A percentile compares a stretch with the other conserved stretches of the same genome.
These are phyloP conservation scores for Corylus avellana DNA, from an alignment of 306 rosid species.

Conservation along the genomic window DNA sequence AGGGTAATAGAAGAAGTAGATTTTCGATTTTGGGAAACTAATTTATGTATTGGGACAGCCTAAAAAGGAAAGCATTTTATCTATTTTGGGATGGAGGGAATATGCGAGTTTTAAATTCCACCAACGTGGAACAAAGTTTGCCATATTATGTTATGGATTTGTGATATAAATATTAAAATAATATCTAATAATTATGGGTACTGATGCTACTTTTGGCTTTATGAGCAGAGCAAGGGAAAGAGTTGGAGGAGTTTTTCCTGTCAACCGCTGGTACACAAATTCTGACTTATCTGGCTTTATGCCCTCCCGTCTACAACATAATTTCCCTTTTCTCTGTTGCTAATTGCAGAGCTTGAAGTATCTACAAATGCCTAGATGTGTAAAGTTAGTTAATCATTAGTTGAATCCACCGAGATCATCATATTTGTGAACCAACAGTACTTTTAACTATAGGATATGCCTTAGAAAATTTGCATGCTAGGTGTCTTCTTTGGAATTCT, in stretches of 20 bases:
- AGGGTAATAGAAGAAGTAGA: background rate
- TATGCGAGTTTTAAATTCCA: background rate
- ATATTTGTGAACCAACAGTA: background rate
- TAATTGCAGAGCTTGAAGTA: background rate
- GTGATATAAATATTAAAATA: background rate
- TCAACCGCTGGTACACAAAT: constrained; percentile 73
- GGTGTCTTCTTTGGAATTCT: background rate
- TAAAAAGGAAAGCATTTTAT: no score
- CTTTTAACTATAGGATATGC: background rate
- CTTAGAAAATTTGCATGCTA: background rate
- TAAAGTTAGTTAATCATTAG: background rate
- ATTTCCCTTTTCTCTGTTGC: constrained; percentile 1
- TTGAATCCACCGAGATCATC: background rate
- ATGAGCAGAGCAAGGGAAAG: constrained; percentile 77
- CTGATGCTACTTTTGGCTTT: constrained; percentile 17
- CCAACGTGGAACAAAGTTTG: background rate
- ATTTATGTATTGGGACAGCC: background rate
- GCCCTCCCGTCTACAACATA: background rate
- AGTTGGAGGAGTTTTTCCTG: constrained; percentile 80
- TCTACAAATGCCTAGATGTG: background rate
- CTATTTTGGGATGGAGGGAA: background rate
- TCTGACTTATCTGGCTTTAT: background rate
- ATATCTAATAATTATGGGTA: background rate
- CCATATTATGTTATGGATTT: background rate
- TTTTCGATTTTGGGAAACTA: no score